phyloP scores from a whole-genome alignment of 2,329 filamentous ascomycete genomes.

The Colletotrichum sp. region DNA sequence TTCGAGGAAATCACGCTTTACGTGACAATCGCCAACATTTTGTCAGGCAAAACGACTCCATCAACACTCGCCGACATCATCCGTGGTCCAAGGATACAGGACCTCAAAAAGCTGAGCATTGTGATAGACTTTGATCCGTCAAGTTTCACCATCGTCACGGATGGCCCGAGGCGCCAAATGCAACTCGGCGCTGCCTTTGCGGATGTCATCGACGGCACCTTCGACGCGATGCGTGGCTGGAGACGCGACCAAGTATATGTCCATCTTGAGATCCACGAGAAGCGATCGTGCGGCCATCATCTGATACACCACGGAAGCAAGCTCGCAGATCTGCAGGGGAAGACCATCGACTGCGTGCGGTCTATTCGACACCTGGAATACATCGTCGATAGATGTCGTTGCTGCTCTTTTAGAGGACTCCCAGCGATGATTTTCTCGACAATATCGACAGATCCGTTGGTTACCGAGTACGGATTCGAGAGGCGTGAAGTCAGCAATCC shows the following conservation, averaged over 20 bases:
- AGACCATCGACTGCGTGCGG: background rate
- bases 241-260: background rate
- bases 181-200: background rate
- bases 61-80: background rate
- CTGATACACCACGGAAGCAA: background rate
- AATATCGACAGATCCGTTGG: background rate
- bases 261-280: background rate
- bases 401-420: background rate
- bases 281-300: background rate
- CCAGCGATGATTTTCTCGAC: background rate
- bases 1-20: background rate
- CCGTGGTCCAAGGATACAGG: background rate
- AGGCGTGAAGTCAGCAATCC: background rate
- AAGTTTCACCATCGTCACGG: background rate
- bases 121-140: background rate
- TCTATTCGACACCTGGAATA: background rate
- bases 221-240: background rate
- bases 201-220: background rate
- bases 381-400: accelerated
- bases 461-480: background rate
- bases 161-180: background rate
- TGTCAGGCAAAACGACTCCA: background rate
- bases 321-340: background rate
- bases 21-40: background rate
- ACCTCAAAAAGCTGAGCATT: background rate